A percentile compares a stretch with the other conserved stretches of the same genome.
phyloP scores from a whole-genome alignment of 768 basidiomycete species.

The Calocybe indica region DNA sequence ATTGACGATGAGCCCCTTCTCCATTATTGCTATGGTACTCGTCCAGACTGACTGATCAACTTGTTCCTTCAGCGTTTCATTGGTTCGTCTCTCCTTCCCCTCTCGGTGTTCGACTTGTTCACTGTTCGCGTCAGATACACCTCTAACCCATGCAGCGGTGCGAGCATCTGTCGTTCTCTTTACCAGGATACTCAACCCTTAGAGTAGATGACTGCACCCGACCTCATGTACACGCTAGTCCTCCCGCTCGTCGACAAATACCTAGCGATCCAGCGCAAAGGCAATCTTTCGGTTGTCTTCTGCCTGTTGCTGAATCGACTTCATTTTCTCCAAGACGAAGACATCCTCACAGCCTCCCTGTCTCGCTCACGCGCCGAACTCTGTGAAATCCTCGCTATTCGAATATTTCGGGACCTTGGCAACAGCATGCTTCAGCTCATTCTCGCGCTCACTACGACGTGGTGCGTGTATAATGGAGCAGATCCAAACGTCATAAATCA shows the following conservation, averaged over 20 bases:
- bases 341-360: slow-evolving; percentile 61
- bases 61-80: slow-evolving; percentile 52
- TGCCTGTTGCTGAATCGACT: slow-evolving; percentile 85
- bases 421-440: slow-evolving; percentile 64
- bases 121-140: slow-evolving; percentile 53
- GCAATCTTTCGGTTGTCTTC: slow-evolving; percentile 83
- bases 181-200: not conserved
- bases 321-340: slow-evolving; percentile 76
- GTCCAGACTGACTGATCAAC: slow-evolving; percentile 3
- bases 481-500: slow-evolving; percentile 50
- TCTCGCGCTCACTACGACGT: slow-evolving; percentile 68
- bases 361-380: slow-evolving; percentile 73
- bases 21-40: not conserved
- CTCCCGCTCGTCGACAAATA: slow-evolving; percentile 89
- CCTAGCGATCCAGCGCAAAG: slow-evolving; percentile 55
- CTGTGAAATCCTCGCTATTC: slow-evolving; percentile 87
- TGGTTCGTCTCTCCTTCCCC: slow-evolving; percentile 32
- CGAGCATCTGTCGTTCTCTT: slow-evolving; percentile 17
- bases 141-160: slow-evolving; percentile 76
- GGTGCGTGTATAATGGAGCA: slow-evolving; percentile 78
- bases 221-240: slow-evolving; percentile 86
- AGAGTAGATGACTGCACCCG: slow-evolving; percentile 69
- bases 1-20: not conserved
- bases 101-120: slow-evolving; percentile 2
- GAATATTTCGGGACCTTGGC: slow-evolving; percentile 67